Conservation (phyloP, 352 stramenopile species). For the Phytopythium montanum region DNA sequence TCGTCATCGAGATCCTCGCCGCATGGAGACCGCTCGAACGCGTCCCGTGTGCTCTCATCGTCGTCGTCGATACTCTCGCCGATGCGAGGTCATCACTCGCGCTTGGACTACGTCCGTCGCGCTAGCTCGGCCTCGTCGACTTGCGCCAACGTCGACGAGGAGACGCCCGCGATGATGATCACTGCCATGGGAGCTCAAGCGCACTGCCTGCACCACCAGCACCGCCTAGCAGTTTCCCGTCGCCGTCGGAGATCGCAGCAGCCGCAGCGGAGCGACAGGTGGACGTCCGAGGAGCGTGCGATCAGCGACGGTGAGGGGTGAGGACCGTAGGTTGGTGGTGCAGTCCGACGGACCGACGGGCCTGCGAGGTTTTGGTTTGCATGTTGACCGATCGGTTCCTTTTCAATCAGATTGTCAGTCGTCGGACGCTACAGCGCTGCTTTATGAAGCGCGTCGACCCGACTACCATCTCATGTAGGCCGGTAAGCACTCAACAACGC, state of each 20-base stretch:
- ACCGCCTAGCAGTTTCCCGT: background rate
- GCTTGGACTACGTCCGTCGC: background rate
- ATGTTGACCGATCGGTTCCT: no score
- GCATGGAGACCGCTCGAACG: background rate
- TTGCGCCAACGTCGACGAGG: background rate
- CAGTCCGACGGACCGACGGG: no score
- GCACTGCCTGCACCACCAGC: conserved; percentile 3
- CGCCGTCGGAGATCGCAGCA: background rate
- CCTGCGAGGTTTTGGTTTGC: no score
- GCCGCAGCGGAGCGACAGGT: background rate
- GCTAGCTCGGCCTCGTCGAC: background rate
- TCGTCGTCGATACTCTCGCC: background rate
- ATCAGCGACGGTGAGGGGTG: background rate
- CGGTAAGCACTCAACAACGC: no score
- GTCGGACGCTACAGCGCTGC: no score
- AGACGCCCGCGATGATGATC: background rate
- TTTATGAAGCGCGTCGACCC: no score
- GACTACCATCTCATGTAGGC: no score
- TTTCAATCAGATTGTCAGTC: no score
- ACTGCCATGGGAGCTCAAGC: background rate
- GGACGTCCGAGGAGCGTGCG: background rate
- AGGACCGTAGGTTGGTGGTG: conserved; percentile 3
- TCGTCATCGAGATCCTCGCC: background rate
- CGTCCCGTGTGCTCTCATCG: background rate
- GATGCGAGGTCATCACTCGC: background rate